Percentiles rank a stretch among this genome's conserved stretches.
phyloP scores from a whole-genome alignment of 225 moss, liverwort and hornwort genomes.

The Rhytidiadelphus loreus region DNA sequence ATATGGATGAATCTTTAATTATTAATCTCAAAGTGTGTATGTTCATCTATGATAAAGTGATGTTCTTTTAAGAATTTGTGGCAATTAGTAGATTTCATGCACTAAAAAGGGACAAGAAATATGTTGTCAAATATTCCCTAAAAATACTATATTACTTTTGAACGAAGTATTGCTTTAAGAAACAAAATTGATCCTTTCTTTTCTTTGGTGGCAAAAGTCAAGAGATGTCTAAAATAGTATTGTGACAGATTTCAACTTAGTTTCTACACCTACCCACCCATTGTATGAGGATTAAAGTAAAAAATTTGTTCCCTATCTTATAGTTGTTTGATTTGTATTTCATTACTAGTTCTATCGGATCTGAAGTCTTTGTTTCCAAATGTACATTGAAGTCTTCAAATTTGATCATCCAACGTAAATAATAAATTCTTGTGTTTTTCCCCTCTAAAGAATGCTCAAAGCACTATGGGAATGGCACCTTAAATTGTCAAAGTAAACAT shows the following conservation, averaged over 20 bases:
- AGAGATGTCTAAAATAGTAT: accelerated
- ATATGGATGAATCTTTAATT: background rate
- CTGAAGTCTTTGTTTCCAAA: background rate
- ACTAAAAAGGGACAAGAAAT: accelerated
- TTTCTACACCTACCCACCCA: accelerated
- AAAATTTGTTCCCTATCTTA: background rate
- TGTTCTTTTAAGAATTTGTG: background rate
- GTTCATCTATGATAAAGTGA: background rate
- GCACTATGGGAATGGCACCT: background rate
- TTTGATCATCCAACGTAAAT: background rate
- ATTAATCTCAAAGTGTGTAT: background rate
- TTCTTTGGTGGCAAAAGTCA: accelerated
- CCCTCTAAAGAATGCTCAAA: background rate
- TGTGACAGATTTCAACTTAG: accelerated
- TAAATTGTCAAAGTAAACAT: background rate
- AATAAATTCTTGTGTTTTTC: background rate
- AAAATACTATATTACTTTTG: background rate
- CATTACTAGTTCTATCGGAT: background rate
- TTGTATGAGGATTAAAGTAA: background rate
- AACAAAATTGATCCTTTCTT: too few species aligned
- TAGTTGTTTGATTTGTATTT: background rate
- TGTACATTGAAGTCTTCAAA: background rate
- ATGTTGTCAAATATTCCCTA: background rate
- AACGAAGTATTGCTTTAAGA: background rate
- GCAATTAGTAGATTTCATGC: accelerated